These are phyloP conservation scores for Mrakia gelida DNA, from an alignment of 768 basidiomycete genomes.

Conservation along the genomic window DNA sequence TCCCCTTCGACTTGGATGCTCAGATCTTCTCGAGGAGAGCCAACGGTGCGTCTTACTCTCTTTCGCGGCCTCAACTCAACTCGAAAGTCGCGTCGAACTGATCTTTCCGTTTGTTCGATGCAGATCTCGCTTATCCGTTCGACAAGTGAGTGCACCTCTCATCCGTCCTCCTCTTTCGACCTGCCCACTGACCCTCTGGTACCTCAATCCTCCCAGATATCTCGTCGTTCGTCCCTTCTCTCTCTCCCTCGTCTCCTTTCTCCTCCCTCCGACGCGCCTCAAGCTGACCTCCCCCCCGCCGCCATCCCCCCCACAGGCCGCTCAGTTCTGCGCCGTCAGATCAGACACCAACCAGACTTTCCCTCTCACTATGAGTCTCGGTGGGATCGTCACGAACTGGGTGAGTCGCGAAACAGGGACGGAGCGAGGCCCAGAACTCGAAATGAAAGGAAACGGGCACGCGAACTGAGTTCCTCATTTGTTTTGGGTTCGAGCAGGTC, in stretches of 20 bases:
- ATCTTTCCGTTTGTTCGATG: not conserved
- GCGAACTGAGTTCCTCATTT: too few relatives aligned
- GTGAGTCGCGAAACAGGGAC: not conserved
- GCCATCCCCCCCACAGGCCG: not conserved
- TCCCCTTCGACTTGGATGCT: not conserved
- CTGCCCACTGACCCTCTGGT: not conserved
- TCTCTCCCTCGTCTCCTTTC: not conserved
- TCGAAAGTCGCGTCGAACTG: not conserved
- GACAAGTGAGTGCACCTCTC: not conserved
- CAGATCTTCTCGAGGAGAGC: not conserved
- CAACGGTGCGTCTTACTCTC: not conserved
- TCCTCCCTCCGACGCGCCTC: not conserved
- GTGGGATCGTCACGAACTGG: not conserved
- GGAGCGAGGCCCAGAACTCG: too few relatives aligned
- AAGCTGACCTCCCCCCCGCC: not conserved
- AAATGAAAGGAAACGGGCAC: too few relatives aligned
- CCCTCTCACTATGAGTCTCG: not conserved
- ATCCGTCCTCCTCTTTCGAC: not conserved
- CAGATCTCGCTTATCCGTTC: conserved; percentile 2
- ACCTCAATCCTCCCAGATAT: not conserved
- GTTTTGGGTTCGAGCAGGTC: not conserved
- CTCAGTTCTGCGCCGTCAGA: not conserved
- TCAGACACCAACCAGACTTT: not conserved
- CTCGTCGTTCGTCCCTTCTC: not conserved
- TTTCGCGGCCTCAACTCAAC: too few relatives aligned